Base-by-base conservation (phyloP, 768 basidiomycete species). In the Auriscalpium orientale region DNA sequence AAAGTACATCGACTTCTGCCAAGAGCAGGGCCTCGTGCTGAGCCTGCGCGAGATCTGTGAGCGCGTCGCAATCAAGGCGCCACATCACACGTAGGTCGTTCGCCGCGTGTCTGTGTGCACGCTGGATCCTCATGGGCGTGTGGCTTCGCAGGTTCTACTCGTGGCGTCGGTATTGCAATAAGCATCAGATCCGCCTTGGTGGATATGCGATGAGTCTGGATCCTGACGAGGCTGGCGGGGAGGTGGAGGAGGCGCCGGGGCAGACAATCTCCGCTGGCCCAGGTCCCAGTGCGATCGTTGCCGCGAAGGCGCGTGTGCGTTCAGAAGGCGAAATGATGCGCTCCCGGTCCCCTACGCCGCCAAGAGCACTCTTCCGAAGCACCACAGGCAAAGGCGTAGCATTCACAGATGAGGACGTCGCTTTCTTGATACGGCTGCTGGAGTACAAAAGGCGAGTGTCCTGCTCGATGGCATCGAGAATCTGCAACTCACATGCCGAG, bases 361-460 rank as follows among this genome's bases (percentile, higher is more conserved):
- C 91, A 0, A 75, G 83, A 54, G 86, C 88, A 6, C 67, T 93
- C 46, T 91, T 79, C 65, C 72, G 91, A 57, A 93, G 91, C 65
- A 92, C 91, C 3, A 91, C 91, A 0, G 91, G 91, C 4, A 93
- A 93, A 65, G 91, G 91, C 10, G 89, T 93, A 12, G 91, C 91
- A 13, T 93, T 93, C 64, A 92, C 91, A 0, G 81, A 84, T 34
- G 89, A 89, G 64, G 91, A 93, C 66, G 81, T 90, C 20, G 79
- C 76, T 2, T 93, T 89, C 66, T 70, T 93, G 58, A 79, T 89
- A 38, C 78, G 81, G 51, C 87, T 89, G 63, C 78, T 91, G 78
- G 82, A 85, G 22, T 89, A 88, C 70, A 78, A 87, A 57, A 87
- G 79, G 89, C 87, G 58, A 44, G 80, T 67, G 0, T 11, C 9